A percentile compares a stretch with the other conserved stretches of the same genome.
These are phyloP conservation scores for Schizochytrium sp. DNA, from an alignment of 108 stramenopile genomes.

Conservation along the genomic window DNA sequence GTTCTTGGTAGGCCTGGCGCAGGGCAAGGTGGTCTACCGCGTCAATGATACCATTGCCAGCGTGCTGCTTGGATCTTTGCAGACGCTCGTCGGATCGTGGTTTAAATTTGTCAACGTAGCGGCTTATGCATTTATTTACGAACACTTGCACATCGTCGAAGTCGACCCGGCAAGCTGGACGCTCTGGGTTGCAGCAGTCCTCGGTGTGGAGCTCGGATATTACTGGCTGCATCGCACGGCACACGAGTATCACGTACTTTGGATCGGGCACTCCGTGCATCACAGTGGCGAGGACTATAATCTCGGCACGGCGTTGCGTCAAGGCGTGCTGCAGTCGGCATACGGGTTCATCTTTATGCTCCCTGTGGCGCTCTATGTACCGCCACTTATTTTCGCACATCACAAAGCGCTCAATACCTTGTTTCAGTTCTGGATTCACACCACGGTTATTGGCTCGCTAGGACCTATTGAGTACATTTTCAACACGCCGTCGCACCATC, in stretches of 20 bases:
- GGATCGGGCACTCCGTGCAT: constrained; percentile 30
- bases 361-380: constrained; percentile 26
- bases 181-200: background rate
- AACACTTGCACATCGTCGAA: constrained; percentile 9
- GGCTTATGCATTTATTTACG: background rate
- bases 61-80: constrained; percentile 2
- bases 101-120: background rate
- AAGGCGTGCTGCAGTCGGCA: background rate
- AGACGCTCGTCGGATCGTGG: background rate
- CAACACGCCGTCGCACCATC: constrained; percentile 38
- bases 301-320: constrained; percentile 31
- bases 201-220: constrained; percentile 29
- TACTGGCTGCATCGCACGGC: constrained; percentile 28
- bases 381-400: background rate
- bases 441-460: constrained; percentile 3
- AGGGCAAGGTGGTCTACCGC: background rate
- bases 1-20: background rate
- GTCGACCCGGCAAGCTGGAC: background rate
- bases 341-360: constrained; percentile 21
- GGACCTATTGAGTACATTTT: constrained; percentile 30
- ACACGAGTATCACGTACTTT: constrained; percentile 25
- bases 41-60: constrained; percentile 1
- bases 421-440: constrained; percentile 43
- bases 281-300: constrained; percentile 39
- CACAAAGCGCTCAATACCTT: constrained; percentile 29